These are phyloP conservation scores for Aegilops longissima DNA, from an alignment of 176 grass and related monocot species.

Conservation along the genomic window DNA sequence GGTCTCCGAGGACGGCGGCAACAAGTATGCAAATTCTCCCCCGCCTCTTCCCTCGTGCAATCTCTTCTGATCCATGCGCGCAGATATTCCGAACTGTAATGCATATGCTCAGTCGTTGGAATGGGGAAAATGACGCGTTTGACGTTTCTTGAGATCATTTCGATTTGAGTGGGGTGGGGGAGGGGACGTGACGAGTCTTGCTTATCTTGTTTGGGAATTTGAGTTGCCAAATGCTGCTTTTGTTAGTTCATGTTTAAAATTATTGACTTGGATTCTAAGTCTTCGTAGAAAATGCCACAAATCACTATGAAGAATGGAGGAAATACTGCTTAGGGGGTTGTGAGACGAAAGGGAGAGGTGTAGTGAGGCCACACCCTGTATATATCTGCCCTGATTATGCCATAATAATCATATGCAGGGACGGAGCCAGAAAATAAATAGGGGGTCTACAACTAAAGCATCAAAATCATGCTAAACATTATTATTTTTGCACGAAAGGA, in stretches of 20 bases:
- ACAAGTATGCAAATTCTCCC: slow-evolving; percentile 66
- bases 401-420: neutral
- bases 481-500: too few species aligned
- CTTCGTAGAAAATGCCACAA: neutral
- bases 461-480: too few species aligned
- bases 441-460: too few species aligned
- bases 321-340: neutral
- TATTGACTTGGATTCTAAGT: neutral
- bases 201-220: neutral
- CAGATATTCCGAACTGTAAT: neutral
- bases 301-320: neutral
- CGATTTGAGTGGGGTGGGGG: neutral
- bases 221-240: neutral
- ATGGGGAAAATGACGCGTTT: neutral
- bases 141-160: neutral
- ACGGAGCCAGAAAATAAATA: too few species aligned
- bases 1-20: slow-evolving; percentile 90
- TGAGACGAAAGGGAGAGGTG: neutral
- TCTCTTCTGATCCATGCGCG: slow-evolving; percentile 11
- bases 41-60: neutral
- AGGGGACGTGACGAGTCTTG: neutral
- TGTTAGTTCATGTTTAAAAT: neutral
- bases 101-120: neutral
- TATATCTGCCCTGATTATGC: neutral
- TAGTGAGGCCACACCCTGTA: neutral